Conservation (phyloP, 495 filamentous ascomycete species). For the Neurospora pannonica region DNA sequence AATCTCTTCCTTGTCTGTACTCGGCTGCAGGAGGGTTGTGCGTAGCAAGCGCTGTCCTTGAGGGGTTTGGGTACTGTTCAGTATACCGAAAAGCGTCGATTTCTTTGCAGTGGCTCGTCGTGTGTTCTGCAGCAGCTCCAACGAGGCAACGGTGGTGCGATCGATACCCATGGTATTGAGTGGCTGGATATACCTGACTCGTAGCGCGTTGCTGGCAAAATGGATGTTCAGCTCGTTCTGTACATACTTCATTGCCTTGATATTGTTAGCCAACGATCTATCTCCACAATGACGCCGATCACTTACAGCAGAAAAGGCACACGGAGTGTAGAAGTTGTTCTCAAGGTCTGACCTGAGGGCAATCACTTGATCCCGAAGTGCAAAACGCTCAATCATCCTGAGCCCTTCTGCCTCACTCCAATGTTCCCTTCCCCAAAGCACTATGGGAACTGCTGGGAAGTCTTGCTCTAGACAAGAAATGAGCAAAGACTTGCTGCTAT, state of each 20-base stretch:
- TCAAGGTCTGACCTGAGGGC: slow-evolving; percentile 68
- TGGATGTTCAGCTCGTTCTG: slow-evolving; percentile 50
- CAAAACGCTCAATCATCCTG: slow-evolving; percentile 69
- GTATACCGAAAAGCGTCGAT: slow-evolving; percentile 67
- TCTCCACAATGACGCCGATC: neutral
- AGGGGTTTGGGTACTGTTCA: slow-evolving; percentile 78
- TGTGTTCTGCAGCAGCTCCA: slow-evolving; percentile 87
- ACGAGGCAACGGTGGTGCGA: slow-evolving; percentile 67
- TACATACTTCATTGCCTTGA: slow-evolving; percentile 71
- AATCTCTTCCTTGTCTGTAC: slow-evolving; percentile 53
- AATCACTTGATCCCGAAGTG: slow-evolving; percentile 66
- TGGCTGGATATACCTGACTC: slow-evolving; percentile 79
- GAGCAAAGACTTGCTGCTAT: slow-evolving; percentile 65
- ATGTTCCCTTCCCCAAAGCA: slow-evolving; percentile 66
- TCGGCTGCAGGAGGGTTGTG: slow-evolving; percentile 82
- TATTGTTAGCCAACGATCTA: slow-evolving; percentile 1
- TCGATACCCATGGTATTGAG: slow-evolving; percentile 95
- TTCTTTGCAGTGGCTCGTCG: slow-evolving; percentile 54
- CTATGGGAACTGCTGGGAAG: slow-evolving; percentile 47
- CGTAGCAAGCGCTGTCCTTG: slow-evolving; percentile 79
- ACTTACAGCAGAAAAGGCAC: slow-evolving; percentile 78
- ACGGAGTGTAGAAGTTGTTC: slow-evolving; percentile 83
- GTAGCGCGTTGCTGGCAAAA: slow-evolving; percentile 69
- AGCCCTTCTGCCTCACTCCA: slow-evolving; percentile 80
- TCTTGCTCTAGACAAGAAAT: slow-evolving; percentile 56